phyloP scores from a whole-genome alignment of 1,284 basidiomycete species.

The Phaffia rhodozyma region DNA sequence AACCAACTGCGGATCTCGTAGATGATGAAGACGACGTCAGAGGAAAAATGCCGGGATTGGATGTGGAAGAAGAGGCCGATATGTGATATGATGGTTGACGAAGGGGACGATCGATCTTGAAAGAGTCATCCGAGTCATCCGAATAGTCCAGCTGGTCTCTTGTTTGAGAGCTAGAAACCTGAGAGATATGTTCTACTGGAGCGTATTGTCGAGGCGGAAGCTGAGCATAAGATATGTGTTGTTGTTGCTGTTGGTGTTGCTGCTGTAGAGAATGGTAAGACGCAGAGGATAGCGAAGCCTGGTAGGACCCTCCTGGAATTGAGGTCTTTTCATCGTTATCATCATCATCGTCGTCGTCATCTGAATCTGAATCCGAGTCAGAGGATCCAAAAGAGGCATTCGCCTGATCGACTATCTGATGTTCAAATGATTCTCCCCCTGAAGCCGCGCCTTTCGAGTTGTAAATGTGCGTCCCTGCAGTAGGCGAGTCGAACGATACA shows the following conservation, averaged over 20 bases:
- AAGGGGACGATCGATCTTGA: conserved; percentile 17
- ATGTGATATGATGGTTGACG: neutral
- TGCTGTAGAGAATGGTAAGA: conserved; percentile 1
- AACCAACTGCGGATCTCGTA: neutral
- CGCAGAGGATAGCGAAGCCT: neutral
- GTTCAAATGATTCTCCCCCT: no score
- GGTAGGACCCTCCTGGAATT: neutral
- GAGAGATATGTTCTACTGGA: neutral
- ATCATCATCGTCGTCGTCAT: conserved; percentile 1
- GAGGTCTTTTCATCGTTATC: conserved; percentile 5
- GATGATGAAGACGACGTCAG: no score
- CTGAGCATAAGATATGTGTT: neutral
- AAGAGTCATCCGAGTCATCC: conserved; percentile 16
- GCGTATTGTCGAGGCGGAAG: neutral
- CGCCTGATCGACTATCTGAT: no score
- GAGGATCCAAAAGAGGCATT: no score
- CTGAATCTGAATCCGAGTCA: no score
- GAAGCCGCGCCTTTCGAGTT: no score
- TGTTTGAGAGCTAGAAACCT: neutral
- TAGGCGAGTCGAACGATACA: no score
- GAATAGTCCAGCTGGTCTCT: conserved; percentile 2
- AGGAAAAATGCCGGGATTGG: neutral
- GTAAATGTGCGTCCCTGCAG: no score
- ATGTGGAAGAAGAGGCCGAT: neutral
- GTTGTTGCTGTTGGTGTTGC: neutral